Conservation (phyloP, 108 stramenopile species). For the Cyclotella distinguenda region DNA sequence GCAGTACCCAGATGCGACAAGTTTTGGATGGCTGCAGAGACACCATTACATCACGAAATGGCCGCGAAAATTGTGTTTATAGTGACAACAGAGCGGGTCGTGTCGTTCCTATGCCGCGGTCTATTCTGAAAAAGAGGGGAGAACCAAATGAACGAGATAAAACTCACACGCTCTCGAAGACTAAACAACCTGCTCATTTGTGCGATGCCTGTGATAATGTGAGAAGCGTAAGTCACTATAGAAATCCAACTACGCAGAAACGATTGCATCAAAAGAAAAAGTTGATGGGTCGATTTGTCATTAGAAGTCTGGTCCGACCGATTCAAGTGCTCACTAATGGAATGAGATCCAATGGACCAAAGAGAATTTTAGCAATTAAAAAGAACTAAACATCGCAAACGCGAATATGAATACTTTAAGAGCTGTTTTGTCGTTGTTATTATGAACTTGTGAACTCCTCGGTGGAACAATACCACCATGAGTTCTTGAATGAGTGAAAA, state of each 20-base stretch:
- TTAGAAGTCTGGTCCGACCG: not conserved
- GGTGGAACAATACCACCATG: too few species aligned
- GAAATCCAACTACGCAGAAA: too few species aligned
- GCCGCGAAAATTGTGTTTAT: not conserved
- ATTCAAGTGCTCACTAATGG: not conserved
- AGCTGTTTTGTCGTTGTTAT: too few species aligned
- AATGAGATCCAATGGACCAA: slow-evolving; percentile 4
- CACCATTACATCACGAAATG: not conserved
- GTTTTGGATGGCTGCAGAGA: not conserved
- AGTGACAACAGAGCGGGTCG: not conserved
- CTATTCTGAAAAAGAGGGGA: not conserved
- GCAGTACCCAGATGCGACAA: not conserved
- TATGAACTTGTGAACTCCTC: too few species aligned
- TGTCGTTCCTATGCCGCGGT: not conserved
- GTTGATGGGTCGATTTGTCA: not conserved
- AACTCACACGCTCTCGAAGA: not conserved
- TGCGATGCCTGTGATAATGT: too few species aligned
- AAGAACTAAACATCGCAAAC: not conserved
- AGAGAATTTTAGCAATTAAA: slow-evolving; percentile 10
- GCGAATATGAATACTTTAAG: not conserved
- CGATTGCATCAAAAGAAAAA: not conserved
- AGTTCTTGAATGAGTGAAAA: too few species aligned
- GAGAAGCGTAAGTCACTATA: too few species aligned
- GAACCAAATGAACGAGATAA: too few species aligned
- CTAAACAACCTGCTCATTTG: not conserved